A percentile compares a stretch with the other conserved stretches of the same genome.
phyloP scores from a whole-genome alignment of 768 basidiomycete genomes.

The Auriscalpium microsporum region DNA sequence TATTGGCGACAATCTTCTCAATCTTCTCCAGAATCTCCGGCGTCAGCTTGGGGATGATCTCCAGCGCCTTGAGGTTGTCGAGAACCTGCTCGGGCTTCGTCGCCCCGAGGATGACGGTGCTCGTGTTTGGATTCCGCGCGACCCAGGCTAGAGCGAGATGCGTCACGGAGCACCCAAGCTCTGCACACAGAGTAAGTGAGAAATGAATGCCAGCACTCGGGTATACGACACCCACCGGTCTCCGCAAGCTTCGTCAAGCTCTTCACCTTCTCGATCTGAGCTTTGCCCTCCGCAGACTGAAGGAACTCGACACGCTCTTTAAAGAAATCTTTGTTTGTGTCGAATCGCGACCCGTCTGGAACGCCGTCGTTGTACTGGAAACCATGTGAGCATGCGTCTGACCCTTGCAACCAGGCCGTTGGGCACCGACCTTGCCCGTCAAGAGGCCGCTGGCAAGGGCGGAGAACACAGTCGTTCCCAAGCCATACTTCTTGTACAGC shows the following conservation, averaged over 20 bases:
- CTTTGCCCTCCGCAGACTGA: constrained; percentile 31
- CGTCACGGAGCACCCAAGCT: constrained; percentile 38
- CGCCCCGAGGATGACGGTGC: constrained; percentile 40
- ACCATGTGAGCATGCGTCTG: not conserved
- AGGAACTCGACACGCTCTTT: constrained; percentile 36
- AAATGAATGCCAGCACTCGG: not conserved
- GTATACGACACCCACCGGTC: constrained; percentile 12
- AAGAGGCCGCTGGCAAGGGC: constrained; percentile 47
- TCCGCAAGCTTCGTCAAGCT: constrained; percentile 39
- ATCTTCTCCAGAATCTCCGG: constrained; percentile 42
- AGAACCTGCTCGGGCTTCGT: constrained; percentile 39
- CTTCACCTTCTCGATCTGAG: constrained; percentile 42
- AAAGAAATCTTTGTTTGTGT: constrained; percentile 33
- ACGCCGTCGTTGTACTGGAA: constrained; percentile 40
- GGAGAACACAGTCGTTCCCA: constrained; percentile 46
- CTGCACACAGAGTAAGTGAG: constrained; percentile 15
- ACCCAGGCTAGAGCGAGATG: constrained; percentile 52
- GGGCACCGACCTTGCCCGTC: constrained; percentile 37
- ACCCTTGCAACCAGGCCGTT: not conserved
- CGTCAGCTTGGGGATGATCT: constrained; percentile 46
- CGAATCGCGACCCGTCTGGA: constrained; percentile 44
- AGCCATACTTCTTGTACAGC: constrained; percentile 36
- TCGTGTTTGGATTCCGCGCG: constrained; percentile 39
- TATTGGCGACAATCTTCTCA: constrained; percentile 42
- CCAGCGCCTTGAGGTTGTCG: constrained; percentile 44